A percentile compares a stretch with the other conserved stretches of the same genome.
Conservation (phyloP, 768 basidiomycete genomes). For the Phylloporus arenicola region DNA sequence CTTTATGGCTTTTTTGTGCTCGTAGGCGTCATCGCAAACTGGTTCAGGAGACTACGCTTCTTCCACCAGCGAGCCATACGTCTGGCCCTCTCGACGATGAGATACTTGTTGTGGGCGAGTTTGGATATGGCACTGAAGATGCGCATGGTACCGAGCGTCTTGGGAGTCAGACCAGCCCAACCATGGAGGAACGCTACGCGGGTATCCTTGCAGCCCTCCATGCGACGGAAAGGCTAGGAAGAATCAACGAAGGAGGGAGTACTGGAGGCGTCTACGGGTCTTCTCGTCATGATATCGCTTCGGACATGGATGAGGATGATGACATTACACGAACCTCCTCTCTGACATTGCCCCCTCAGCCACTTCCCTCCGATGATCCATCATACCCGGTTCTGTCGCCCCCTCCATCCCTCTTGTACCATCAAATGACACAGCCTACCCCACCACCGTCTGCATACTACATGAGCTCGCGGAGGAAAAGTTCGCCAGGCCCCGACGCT, state of each 20-base stretch:
- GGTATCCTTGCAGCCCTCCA: constrained; percentile 24
- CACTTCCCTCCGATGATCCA: constrained; percentile 10
- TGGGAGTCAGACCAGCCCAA: not conserved
- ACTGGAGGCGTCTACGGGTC: constrained; percentile 26
- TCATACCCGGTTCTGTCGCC: constrained; percentile 21
- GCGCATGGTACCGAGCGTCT: not conserved
- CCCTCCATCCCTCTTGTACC: constrained; percentile 14
- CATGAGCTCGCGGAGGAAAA: constrained; percentile 11
- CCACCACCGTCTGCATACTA: constrained; percentile 28
- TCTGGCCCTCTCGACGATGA: constrained; percentile 23
- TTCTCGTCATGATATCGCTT: constrained; percentile 13
- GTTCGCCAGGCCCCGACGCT: constrained; percentile 27
- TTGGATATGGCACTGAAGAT: constrained; percentile 1
- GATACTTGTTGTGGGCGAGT: constrained; percentile 12
- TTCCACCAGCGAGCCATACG: constrained; percentile 5
- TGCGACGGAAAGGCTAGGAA: constrained; percentile 7
- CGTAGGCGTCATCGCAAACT: constrained; percentile 26
- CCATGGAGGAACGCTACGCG: constrained; percentile 26
- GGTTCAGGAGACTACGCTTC: constrained; percentile 13
- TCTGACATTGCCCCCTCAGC: constrained; percentile 20
- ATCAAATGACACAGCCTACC: constrained; percentile 6
- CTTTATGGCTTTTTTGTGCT: constrained; percentile 31
- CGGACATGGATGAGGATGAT: constrained; percentile 8
- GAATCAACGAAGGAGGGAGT: constrained; percentile 20
- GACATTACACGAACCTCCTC: constrained; percentile 17